These are phyloP conservation scores for Nosema bombycis DNA, from an alignment of 371 early-diverging fungal genomes.

Conservation along the genomic window DNA sequence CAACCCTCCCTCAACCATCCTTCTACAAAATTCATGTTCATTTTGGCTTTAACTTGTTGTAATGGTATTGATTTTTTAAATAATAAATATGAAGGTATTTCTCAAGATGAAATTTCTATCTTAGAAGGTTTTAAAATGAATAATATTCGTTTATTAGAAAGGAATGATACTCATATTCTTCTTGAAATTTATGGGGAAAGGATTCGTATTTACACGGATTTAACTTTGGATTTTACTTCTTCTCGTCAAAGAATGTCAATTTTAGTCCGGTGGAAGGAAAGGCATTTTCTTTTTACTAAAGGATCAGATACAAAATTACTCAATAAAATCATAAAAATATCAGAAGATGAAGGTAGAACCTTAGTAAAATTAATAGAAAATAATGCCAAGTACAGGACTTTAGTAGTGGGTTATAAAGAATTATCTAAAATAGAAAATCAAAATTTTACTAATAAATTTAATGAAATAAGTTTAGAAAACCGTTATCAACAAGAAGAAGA, in stretches of 20 bases:
- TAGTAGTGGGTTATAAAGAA: conserved; percentile 74
- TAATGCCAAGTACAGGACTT: conserved; percentile 76
- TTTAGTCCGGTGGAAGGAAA: conserved; percentile 45
- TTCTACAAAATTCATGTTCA: conserved; percentile 28
- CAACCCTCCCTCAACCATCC: background rate
- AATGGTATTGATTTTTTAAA: conserved; percentile 61
- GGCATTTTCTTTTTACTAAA: conserved; percentile 69
- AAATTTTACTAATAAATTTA: conserved; percentile 67
- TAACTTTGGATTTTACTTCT: conserved; percentile 59
- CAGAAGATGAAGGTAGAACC: background rate
- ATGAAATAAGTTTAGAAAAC: conserved; percentile 66
- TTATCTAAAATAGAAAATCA: conserved; percentile 71
- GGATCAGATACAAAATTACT: conserved; percentile 74
- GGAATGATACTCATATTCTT: conserved; percentile 21
- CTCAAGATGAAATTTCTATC: conserved; percentile 65
- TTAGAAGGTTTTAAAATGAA: conserved; percentile 47
- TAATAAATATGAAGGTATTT: conserved; percentile 60
- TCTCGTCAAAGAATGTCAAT: conserved; percentile 62
- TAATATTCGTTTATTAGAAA: conserved; percentile 13
- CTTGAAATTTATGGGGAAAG: conserved; percentile 30
- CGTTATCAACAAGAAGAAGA: conserved; percentile 67
- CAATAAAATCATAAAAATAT: conserved; percentile 18
- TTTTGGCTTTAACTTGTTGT: conserved; percentile 59
- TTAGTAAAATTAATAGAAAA: conserved; percentile 65
- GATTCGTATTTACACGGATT: conserved; percentile 31